Conservation (phyloP, 1,139 yeast genomes). For the Saccharomyces hybrid region DNA sequence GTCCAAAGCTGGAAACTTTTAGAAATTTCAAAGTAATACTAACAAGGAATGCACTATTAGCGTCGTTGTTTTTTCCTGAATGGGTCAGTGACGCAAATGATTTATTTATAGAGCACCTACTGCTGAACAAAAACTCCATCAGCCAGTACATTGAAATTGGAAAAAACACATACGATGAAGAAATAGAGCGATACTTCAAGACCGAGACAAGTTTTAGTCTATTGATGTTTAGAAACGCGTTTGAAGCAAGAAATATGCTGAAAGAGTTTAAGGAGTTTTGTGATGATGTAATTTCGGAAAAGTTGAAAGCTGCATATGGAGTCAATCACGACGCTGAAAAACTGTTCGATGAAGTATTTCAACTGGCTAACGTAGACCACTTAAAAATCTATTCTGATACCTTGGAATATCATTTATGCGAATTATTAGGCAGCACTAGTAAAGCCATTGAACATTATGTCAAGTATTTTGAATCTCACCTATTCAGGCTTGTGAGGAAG, state of each 20-base stretch:
- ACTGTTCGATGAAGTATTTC: not conserved
- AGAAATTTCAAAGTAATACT: not conserved
- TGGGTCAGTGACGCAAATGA: slow-evolving; percentile 9
- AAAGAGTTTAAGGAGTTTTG: slow-evolving; percentile 5
- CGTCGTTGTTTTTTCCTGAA: slow-evolving; percentile 9
- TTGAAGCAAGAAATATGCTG: slow-evolving; percentile 6
- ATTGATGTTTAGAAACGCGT: slow-evolving; percentile 3
- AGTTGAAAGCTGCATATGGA: not conserved
- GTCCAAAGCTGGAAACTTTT: not conserved
- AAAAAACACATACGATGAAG: not conserved
- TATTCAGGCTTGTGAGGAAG: not conserved
- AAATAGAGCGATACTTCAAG: not conserved
- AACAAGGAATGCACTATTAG: not conserved
- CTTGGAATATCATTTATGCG: not conserved
- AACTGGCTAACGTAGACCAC: not conserved
- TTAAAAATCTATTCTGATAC: not conserved
- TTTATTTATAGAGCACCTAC: slow-evolving; percentile 7
- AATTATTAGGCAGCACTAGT: slow-evolving; percentile 1
- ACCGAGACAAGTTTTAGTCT: not conserved
- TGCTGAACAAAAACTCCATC: slow-evolving; percentile 5
- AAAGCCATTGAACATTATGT: slow-evolving; percentile 3
- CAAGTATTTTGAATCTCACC: slow-evolving; percentile 2
- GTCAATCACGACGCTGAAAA: not conserved
- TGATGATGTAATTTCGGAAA: not conserved
- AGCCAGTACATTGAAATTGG: not conserved